These are phyloP conservation scores for Diaporthe caulivora DNA, from an alignment of 2,329 filamentous ascomycete genomes.

Conservation along the genomic window DNA sequence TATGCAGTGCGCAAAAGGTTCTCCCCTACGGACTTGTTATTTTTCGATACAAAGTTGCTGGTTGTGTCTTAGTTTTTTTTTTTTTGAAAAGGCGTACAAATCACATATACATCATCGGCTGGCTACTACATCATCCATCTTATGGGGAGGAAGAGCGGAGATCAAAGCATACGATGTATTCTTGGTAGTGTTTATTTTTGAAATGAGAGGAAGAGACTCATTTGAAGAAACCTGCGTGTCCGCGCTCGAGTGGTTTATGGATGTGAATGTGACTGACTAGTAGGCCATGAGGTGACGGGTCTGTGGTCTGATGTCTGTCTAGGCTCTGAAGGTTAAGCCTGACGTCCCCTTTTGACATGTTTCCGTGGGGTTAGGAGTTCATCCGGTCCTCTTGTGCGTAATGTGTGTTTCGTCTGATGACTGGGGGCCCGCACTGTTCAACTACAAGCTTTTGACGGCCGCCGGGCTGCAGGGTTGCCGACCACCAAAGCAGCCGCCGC, in stretches of 20 bases:
- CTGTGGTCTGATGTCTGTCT: neutral
- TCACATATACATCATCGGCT: slow-evolving; percentile 35
- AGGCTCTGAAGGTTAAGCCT: neutral
- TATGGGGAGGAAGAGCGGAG: slow-evolving; percentile 15
- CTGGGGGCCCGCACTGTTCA: neutral
- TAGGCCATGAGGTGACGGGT: too few species aligned
- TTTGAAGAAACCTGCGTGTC: neutral
- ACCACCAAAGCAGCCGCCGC: too few species aligned
- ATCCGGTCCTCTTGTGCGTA: neutral
- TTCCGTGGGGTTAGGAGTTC: neutral
- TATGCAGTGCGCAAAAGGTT: slow-evolving; percentile 13
- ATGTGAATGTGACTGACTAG: neutral
- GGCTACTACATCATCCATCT: slow-evolving; percentile 17
- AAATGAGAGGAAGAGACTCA: slow-evolving; percentile 23
- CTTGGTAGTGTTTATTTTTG: slow-evolving; percentile 39
- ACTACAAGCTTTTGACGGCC: slow-evolving; percentile 18
- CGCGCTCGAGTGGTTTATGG: neutral
- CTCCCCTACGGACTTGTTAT: slow-evolving; percentile 18
- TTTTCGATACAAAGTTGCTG: slow-evolving; percentile 38
- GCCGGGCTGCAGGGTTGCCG: too few species aligned
- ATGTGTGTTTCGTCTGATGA: slow-evolving; percentile 12
- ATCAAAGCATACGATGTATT: slow-evolving; percentile 20
- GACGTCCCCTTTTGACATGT: neutral
- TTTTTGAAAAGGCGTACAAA: slow-evolving; percentile 35
- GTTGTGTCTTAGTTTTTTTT: slow-evolving; percentile 29